These are phyloP conservation scores for Drechslerella dactyloides DNA, from an alignment of 2,329 filamentous ascomycete species.

Conservation along the genomic window DNA sequence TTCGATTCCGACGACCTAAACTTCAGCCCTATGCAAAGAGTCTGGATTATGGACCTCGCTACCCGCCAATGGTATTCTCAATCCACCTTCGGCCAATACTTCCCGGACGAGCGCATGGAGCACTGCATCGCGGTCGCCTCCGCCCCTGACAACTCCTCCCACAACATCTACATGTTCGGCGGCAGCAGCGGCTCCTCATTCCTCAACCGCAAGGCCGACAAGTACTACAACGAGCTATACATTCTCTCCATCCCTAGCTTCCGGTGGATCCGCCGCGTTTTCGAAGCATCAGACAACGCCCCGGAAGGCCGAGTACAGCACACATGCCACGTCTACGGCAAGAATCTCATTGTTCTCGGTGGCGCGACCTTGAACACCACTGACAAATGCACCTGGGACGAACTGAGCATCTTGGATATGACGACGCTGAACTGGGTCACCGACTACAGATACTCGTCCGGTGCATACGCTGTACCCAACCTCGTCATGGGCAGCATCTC, in stretches of 20 bases:
- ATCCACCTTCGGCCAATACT: slow-evolving; percentile 53
- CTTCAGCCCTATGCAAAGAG: slow-evolving; percentile 44
- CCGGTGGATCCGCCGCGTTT: slow-evolving; percentile 34
- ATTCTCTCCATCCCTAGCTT: slow-evolving; percentile 46
- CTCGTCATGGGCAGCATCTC: slow-evolving; percentile 43
- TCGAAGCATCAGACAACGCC: slow-evolving; percentile 21
- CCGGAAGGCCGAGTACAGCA: slow-evolving; percentile 38
- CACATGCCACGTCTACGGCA: slow-evolving; percentile 41
- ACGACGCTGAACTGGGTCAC: slow-evolving; percentile 32
- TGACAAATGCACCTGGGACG: slow-evolving; percentile 37
- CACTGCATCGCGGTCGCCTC: slow-evolving; percentile 60
- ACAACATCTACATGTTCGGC: slow-evolving; percentile 64
- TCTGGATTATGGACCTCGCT: slow-evolving; percentile 57
- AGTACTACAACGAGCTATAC: slow-evolving; percentile 40
- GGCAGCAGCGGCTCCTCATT: slow-evolving; percentile 58
- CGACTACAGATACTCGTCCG: slow-evolving; percentile 14
- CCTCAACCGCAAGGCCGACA: slow-evolving; percentile 26
- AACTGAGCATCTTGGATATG: slow-evolving; percentile 44
- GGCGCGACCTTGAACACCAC: slow-evolving; percentile 35
- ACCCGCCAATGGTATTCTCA: slow-evolving; percentile 59
- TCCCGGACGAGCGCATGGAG: slow-evolving; percentile 60
- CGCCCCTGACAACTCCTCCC: slow-evolving; percentile 60
- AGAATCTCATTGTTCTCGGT: slow-evolving; percentile 37
- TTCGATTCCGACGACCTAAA: slow-evolving; percentile 31
- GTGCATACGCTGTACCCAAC: slow-evolving; percentile 21